Conservation (phyloP, 345 rosid genomes). For the Adansonia digitata region DNA sequence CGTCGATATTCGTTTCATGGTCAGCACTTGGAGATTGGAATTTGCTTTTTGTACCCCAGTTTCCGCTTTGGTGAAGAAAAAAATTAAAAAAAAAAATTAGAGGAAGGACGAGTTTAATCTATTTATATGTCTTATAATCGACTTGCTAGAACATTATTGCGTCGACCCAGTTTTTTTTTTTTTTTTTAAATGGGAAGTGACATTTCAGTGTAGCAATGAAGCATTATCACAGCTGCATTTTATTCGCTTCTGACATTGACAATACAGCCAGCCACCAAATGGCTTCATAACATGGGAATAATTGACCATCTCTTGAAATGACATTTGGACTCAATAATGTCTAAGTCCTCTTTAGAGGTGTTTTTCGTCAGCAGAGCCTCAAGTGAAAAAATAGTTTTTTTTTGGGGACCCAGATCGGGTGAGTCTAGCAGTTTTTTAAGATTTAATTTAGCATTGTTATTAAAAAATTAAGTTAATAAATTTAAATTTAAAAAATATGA, state of each 20-base stretch:
- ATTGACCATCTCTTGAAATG: background rate
- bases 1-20: too few relatives aligned
- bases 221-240: background rate
- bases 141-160: too few relatives aligned
- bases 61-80: background rate
- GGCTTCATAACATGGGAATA: constrained; percentile 11
- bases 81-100: background rate
- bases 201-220: constrained; percentile 6
- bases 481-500: too few relatives aligned
- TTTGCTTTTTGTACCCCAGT: background rate
- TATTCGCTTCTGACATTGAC: constrained; percentile 11
- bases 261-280: constrained; percentile 1
- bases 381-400: too few relatives aligned
- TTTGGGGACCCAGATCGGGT: too few relatives aligned
- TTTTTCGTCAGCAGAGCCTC: too few relatives aligned
- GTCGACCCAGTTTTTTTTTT: constrained; percentile 25
- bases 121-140: background rate
- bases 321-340: constrained; percentile 3
- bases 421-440: too few relatives aligned
- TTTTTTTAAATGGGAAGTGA: constrained; percentile 10
- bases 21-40: background rate
- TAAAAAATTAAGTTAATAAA: too few relatives aligned
- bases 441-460: too few relatives aligned
- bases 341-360: too few relatives aligned
- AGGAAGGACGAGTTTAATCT: background rate